Percentiles rank a stretch among this genome's conserved stretches.
These are phyloP conservation scores for Leishmania amazonensis DNA, from an alignment of 208 protist species.

Conservation along the genomic window DNA sequence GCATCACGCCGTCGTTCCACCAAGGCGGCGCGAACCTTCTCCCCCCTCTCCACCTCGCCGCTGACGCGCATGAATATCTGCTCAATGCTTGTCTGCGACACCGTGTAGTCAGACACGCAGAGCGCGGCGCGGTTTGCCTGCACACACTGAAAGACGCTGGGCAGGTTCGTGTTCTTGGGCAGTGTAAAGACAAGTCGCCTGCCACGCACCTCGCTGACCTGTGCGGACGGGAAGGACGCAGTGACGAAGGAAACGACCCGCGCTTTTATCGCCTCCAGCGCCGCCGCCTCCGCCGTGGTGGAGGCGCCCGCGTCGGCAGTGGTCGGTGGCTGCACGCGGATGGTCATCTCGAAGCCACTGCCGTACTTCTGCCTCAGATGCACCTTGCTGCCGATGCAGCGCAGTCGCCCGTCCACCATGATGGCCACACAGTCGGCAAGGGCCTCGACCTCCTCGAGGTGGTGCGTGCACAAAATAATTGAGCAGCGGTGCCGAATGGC, in stretches of 20 bases:
- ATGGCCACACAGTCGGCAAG: conserved; percentile 86
- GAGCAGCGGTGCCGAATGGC: conserved; percentile 45
- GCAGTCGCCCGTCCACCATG: conserved; percentile 84
- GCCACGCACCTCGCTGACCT: conserved; percentile 25
- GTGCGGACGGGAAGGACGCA: conserved; percentile 22
- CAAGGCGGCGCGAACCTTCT: neutral
- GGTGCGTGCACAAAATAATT: conserved; percentile 89
- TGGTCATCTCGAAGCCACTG: conserved; percentile 50
- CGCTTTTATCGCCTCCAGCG: neutral
- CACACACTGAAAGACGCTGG: conserved; percentile 37
- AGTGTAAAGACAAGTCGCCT: conserved; percentile 37
- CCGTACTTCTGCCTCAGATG: conserved; percentile 86
- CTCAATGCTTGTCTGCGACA: conserved; percentile 60
- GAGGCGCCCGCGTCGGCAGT: neutral
- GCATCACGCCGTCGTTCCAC: neutral
- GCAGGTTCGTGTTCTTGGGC: conserved; percentile 29
- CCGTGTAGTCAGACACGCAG: conserved; percentile 60
- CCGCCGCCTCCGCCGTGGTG: neutral
- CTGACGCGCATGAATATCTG: conserved; percentile 60
- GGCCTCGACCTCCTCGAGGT: conserved; percentile 92
- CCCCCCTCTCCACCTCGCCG: conserved; percentile 7
- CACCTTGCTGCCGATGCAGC: conserved; percentile 81
- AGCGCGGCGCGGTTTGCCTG: conserved; percentile 34
- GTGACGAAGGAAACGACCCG: conserved; percentile 32
- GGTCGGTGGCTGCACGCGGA: conserved; percentile 29